Evolutionary conservation across 108 stramenopile species (phyloP), one percentile per base, ranked within the genome.

Genomic region (Pseudonitzschia delicatissima): DNA sequence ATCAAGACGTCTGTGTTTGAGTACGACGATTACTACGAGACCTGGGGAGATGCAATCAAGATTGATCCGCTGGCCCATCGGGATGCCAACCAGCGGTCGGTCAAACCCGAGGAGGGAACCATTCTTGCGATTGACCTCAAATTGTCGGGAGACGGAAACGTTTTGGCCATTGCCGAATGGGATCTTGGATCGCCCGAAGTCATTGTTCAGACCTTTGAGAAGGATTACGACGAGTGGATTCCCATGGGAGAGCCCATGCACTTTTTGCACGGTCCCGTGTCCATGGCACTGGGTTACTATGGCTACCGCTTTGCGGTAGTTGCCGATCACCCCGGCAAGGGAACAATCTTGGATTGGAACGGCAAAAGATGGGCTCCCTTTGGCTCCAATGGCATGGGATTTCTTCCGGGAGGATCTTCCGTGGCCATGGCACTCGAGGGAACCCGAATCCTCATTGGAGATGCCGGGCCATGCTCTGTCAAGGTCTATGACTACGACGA

Each of bases 31-130:
- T 20, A 32, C 35, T 23, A 5, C 31, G 5, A 36, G 29, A 34
- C 11, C 15, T 66, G 66, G 66, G 63, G 63, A 5, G 63, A 31
- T 26, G n/a, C n/a, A n/a, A n/a, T n/a, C n/a, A n/a, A n/a, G n/a
- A n/a, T n/a, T n/a, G 27, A 26, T 27, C 18, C 36, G 36, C 27
- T 64, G 8, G n/a, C n/a, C n/a, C 21, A 15, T 9, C 32, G 17
- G 8, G 8, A 42, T 42, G 40, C 40, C 15, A 11, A 15, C 15
- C 11, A 11, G 11, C 40, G 40, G 11, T 15, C 40, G 15, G 15
- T 35, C 8, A 40, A 34, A 12, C 20, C 66, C 4, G 53, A 27
- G 7, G 26, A 23, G 21, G 20, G 9, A 7, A 45, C 66, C 7
- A 49, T 53, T 53, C 51, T 47, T 11, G 51, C 51, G 25, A 26